Evolutionary conservation across 1,139 yeast species (phyloP).

Genomic region (Blastobotrys niveus): DNA sequence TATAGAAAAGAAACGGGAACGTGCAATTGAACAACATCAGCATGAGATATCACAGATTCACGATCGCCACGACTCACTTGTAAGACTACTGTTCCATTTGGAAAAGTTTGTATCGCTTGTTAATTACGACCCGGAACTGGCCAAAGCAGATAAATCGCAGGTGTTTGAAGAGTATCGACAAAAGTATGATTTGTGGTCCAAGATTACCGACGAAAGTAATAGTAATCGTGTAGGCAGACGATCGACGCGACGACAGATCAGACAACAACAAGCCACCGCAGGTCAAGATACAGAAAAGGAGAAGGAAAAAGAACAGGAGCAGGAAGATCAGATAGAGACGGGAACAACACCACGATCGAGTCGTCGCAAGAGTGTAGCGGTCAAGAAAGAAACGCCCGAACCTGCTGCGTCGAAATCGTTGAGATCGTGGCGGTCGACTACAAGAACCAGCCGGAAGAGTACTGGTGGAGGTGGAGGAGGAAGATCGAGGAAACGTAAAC

Average conservation of each 20-base stretch:
- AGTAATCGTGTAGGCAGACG: slow-evolving; percentile 20
- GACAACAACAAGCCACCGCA: slow-evolving; percentile 23
- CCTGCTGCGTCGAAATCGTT: neutral
- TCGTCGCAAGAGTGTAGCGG: too few species aligned
- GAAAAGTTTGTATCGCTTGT: slow-evolving; percentile 54
- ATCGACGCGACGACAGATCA: slow-evolving; percentile 30
- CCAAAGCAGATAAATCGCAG: slow-evolving; percentile 40
- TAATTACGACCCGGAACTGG: slow-evolving; percentile 53
- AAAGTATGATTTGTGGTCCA: slow-evolving; percentile 38
- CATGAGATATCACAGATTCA: slow-evolving; percentile 32
- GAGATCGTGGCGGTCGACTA: too few species aligned
- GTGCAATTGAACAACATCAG: slow-evolving; percentile 14
- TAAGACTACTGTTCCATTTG: slow-evolving; percentile 52
- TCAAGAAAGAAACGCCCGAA: neutral
- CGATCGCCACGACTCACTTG: slow-evolving; percentile 43
- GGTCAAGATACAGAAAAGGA: slow-evolving; percentile 15
- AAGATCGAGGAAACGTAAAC: slow-evolving; percentile 9
- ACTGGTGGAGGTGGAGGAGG: slow-evolving; percentile 1
- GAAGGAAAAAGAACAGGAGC: too few species aligned
- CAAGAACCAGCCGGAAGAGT: slow-evolving; percentile 5
- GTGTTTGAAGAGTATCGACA: slow-evolving; percentile 34
- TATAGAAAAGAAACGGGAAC: slow-evolving; percentile 2
- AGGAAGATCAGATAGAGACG: too few species aligned
- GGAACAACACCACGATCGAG: too few species aligned
- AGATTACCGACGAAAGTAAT: slow-evolving; percentile 24